Evolutionary conservation across 768 basidiomycete genomes (phyloP).

Genomic region (Agrocybe pediades): DNA sequence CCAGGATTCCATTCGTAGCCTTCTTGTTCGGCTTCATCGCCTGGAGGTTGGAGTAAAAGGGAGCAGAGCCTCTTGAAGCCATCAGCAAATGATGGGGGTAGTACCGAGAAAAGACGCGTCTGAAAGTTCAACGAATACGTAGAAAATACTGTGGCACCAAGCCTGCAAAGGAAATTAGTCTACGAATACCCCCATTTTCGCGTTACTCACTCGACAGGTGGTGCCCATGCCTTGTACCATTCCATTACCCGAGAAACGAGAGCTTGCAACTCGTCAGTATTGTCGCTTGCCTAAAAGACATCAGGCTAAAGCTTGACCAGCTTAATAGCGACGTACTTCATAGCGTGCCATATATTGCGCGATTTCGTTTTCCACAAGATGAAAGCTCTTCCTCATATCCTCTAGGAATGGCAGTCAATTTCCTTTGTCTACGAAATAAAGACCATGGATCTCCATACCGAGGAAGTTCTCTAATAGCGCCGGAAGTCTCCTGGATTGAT

Average conservation of each 20-base stretch:
- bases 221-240: conserved; percentile 81
- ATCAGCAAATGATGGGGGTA: conserved; percentile 66
- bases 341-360: conserved; percentile 57
- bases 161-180: conserved; percentile 33
- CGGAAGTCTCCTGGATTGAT: conserved; percentile 59
- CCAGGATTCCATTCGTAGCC: conserved; percentile 9
- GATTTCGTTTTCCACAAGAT: conserved; percentile 65
- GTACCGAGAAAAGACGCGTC: conserved; percentile 69
- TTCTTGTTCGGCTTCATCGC: conserved; percentile 16
- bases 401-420: conserved; percentile 38
- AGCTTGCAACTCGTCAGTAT: conserved; percentile 49
- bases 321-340: conserved; percentile 43
- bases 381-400: conserved; percentile 58
- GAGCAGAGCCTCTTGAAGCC: conserved; percentile 72
- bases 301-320: not conserved
- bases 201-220: conserved; percentile 57
- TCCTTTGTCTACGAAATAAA: not conserved
- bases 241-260: conserved; percentile 63
- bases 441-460: conserved; percentile 41
- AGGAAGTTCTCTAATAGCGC: conserved; percentile 72
- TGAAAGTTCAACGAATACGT: conserved; percentile 73
- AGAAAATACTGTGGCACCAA: conserved; percentile 59
- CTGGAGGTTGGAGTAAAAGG: conserved; percentile 49
- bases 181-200: conserved; percentile 4
- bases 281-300: conserved; percentile 34